These are phyloP conservation scores for Trichosphaerium sp. DNA, from an alignment of 78 protist genomes.

Conservation along the genomic window DNA sequence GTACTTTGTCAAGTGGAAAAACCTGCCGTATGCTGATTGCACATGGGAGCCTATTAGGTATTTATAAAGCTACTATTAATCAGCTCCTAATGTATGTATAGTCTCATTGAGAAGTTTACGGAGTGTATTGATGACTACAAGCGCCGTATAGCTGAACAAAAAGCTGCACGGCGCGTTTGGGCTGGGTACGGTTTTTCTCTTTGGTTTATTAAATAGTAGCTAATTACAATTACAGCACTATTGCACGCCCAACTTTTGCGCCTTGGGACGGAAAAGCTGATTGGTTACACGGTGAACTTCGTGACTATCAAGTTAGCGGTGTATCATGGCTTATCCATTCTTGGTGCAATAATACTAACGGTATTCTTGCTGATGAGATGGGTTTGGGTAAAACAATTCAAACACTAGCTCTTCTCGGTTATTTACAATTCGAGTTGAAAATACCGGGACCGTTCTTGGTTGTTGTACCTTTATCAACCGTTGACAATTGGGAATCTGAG, in stretches of 20 bases:
- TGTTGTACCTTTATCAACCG: constrained; percentile 76
- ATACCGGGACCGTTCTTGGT: constrained; percentile 83
- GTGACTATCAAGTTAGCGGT: constrained; percentile 88
- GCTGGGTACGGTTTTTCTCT: too few relatives aligned
- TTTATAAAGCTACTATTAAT: too few relatives aligned
- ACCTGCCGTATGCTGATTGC: constrained; percentile 46
- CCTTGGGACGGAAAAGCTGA: too few relatives aligned
- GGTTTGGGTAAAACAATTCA: constrained; percentile 47
- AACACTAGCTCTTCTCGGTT: constrained; percentile 35
- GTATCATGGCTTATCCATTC: constrained; percentile 53
- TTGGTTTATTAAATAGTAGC: too few relatives aligned
- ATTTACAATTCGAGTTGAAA: constrained; percentile 15
- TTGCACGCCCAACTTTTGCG: too few relatives aligned
- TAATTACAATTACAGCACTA: too few relatives aligned
- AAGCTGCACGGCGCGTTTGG: too few relatives aligned
- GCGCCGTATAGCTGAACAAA: too few relatives aligned
- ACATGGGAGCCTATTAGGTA: constrained; percentile 95
- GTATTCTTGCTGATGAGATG: constrained; percentile 66
- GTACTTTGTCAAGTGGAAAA: constrained; percentile 75
- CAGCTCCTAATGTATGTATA: too few relatives aligned
- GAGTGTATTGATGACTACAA: too few relatives aligned
- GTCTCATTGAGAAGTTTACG: too few relatives aligned
- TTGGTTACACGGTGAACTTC: constrained; percentile 39
- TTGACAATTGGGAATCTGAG: constrained; percentile 73
- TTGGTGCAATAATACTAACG: constrained; percentile 20